phyloP scores from a whole-genome alignment of 257 asterid species.

The Mitragyna speciosa region DNA sequence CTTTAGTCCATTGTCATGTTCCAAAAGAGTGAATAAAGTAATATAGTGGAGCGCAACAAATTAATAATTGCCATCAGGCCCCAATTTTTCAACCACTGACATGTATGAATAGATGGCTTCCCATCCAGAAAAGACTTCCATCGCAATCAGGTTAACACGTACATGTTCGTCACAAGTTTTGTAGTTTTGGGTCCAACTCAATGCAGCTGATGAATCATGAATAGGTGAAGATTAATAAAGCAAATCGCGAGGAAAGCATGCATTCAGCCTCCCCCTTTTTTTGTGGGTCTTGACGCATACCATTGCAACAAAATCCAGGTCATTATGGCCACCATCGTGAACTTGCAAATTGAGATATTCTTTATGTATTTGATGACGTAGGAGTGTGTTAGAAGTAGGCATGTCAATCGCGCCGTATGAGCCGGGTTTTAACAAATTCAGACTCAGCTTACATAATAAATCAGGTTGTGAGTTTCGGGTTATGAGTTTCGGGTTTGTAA shows the following conservation, averaged over 20 bases:
- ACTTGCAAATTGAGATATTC: not conserved
- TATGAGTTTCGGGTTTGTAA: no score
- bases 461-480: no score
- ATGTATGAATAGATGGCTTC: not conserved
- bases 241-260: not conserved
- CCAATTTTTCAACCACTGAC: not conserved
- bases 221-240: not conserved
- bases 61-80: not conserved
- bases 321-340: not conserved
- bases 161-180: not conserved
- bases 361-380: not conserved
- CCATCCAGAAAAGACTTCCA: not conserved
- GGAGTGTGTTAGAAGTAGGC: not conserved
- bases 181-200: not conserved
- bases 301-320: not conserved
- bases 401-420: no score
- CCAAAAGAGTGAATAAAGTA: not conserved
- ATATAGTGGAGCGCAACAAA: not conserved
- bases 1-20: not conserved
- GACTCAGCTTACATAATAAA: no score
- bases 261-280: not conserved
- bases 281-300: not conserved
- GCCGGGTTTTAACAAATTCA: no score
- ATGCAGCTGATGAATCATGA: not conserved
- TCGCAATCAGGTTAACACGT: not conserved